phyloP scores from a whole-genome alignment of 352 stramenopile genomes.

The Phytopythium sindhum region DNA sequence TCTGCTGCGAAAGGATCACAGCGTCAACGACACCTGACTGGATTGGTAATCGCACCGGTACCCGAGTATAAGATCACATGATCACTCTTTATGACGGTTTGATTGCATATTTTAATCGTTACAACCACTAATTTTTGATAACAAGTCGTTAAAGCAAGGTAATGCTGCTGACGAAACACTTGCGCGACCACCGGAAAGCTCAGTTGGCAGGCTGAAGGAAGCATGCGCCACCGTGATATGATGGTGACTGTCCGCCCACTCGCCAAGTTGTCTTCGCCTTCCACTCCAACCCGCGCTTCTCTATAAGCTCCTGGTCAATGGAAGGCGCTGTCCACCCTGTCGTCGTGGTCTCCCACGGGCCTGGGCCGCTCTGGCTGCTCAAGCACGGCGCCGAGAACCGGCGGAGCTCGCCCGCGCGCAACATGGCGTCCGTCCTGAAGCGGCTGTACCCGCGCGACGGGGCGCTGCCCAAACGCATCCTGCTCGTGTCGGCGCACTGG shows the following conservation, averaged over 20 bases:
- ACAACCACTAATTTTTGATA: not conserved
- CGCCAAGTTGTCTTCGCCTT: not conserved
- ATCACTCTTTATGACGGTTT: no score
- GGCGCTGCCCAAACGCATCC: slow-evolving; percentile 51
- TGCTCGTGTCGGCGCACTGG: slow-evolving; percentile 88
- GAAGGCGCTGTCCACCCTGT: slow-evolving; percentile 27
- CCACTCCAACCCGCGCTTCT: not conserved
- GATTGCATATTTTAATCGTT: no score
- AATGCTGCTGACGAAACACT: not conserved
- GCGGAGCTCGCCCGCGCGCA: slow-evolving; percentile 30
- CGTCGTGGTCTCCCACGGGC: slow-evolving; percentile 56
- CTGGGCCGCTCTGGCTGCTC: slow-evolving; percentile 60
- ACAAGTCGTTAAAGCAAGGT: not conserved
- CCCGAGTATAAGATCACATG: no score
- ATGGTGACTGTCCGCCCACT: no score
- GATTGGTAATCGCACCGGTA: no score
- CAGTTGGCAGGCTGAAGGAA: not conserved
- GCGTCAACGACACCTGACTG: no score
- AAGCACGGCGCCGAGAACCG: slow-evolving; percentile 35
- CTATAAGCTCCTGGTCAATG: slow-evolving; percentile 4
- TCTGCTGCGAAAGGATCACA: no score
- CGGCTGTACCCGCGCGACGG: slow-evolving; percentile 36
- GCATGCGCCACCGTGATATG: not conserved
- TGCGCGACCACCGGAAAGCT: slow-evolving; percentile 4
- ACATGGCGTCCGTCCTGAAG: slow-evolving; percentile 46